Evolutionary conservation across 305 asterid genomes (phyloP), one percentile per base, ranked within the genome.

Genomic region (Fraxinus sp.): DNA sequence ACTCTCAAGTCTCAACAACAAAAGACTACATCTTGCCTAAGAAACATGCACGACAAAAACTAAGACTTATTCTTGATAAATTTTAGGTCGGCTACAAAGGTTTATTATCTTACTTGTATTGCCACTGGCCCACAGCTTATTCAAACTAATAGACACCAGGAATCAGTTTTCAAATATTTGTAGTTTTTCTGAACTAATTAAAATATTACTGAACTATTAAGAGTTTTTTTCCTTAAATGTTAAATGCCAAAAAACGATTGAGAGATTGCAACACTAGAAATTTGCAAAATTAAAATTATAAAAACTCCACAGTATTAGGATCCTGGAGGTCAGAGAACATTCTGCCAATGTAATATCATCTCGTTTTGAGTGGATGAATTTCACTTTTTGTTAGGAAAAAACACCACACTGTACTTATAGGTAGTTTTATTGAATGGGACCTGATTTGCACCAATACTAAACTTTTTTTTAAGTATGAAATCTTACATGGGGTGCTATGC

Each of bases 401-500:
- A 68, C 35, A 26, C 35, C 8, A 2, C 35, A 9, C 36, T 32
- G 3, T 28, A 11, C 36, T 4, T 68, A 5, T 7, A 26, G 20
- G 32, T 68, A 68, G 30, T 26, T 11, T 3, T 68, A 68, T 30
- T 26, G 74, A 13, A 10, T 68, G 74, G 74, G 18, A 68, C 74
- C 14, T 68, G 74, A 26, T 68, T 68, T 68, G 37, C 74, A 68
- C 74, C 1, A 24, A 68, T 26, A 68, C 37, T 68, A 4, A 68
- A 30, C 3, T 7, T 7, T 71, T 37, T 7, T 75, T 81, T 78
- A 30, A 68, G 79, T 68, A 77, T 82, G 79, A 39, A 77, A 77
- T 82, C 88, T 86, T 71, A 87, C 39, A 72, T 13, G 33, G 49
- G 49, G 26, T 85, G 49, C 81, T 78, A 30, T 81, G 70, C 82